phyloP scores from a whole-genome alignment of 352 stramenopile genomes.

The Phytophthora hibernalis region DNA sequence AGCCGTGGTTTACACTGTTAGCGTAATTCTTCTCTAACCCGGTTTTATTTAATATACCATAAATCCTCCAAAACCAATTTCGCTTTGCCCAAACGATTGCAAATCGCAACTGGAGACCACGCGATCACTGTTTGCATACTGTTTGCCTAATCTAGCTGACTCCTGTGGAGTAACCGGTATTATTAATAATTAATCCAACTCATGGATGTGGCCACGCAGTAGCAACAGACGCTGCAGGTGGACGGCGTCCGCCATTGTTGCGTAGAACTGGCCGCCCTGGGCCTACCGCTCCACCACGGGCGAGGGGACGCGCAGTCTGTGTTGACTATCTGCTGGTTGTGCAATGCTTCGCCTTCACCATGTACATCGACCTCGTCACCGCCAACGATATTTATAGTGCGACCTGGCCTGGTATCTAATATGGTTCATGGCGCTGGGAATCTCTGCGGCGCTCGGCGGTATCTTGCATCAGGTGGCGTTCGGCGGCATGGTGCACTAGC shows the following conservation, averaged over 20 bases:
- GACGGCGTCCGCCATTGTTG: slow-evolving; percentile 41
- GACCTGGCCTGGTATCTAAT: slow-evolving; percentile 80
- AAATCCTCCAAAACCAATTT: too few relatives aligned
- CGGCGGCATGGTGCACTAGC: slow-evolving; percentile 70
- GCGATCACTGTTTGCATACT: too few relatives aligned
- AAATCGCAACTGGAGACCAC: too few relatives aligned
- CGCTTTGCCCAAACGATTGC: too few relatives aligned
- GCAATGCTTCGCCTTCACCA: slow-evolving; percentile 86
- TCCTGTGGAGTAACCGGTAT: too few relatives aligned
- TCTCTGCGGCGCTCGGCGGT: slow-evolving; percentile 78
- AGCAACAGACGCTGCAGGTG: slow-evolving; percentile 30
- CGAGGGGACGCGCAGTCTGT: slow-evolving; percentile 86
- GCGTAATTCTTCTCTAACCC: too few relatives aligned
- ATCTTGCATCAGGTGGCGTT: slow-evolving; percentile 86
- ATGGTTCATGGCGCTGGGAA: slow-evolving; percentile 88
- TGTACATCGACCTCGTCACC: slow-evolving; percentile 80
- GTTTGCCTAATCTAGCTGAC: too few relatives aligned
- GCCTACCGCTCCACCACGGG: slow-evolving; percentile 73
- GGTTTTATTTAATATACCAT: too few relatives aligned
- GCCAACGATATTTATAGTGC: slow-evolving; percentile 55
- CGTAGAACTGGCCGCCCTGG: slow-evolving; percentile 81
- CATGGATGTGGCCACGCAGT: slow-evolving; percentile 19
- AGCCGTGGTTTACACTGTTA: too few relatives aligned
- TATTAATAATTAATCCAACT: neutral
- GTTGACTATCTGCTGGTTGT: slow-evolving; percentile 84